These are phyloP conservation scores for Podospora pseudopauciseta DNA, from an alignment of 495 filamentous ascomycete genomes.

Conservation along the genomic window DNA sequence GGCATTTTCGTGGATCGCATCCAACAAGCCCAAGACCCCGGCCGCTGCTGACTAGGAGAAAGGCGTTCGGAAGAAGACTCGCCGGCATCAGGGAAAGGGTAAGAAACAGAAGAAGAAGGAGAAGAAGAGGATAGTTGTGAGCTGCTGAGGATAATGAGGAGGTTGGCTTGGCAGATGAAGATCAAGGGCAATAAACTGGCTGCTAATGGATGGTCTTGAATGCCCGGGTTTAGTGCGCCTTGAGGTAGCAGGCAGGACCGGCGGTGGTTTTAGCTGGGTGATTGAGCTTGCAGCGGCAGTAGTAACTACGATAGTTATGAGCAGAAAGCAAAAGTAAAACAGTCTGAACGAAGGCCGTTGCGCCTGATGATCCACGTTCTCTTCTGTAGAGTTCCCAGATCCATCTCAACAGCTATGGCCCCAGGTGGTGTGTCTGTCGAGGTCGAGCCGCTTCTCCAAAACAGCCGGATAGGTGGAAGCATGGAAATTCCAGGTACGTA, in stretches of 20 bases:
- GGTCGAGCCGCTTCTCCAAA: too few species aligned
- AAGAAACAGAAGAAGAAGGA: neutral
- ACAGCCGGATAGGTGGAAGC: too few species aligned
- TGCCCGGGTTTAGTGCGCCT: neutral
- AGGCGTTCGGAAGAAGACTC: neutral
- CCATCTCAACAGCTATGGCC: too few species aligned
- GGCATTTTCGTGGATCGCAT: constrained; percentile 83
- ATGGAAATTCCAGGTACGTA: too few species aligned
- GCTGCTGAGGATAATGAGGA: neutral
- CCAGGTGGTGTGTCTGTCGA: too few species aligned
- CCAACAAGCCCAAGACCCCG: constrained; percentile 36
- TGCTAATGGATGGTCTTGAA: neutral
- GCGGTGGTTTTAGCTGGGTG: neutral
- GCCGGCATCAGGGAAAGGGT: neutral
- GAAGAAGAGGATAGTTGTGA: neutral
- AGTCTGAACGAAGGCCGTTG: neutral
- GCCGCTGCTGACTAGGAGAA: constrained; percentile 31
- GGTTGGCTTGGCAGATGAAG: neutral
- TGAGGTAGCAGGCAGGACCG: neutral
- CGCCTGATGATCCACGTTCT: neutral
- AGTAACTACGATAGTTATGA: neutral
- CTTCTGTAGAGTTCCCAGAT: too few species aligned
- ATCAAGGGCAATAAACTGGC: neutral
- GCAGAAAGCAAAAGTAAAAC: neutral
- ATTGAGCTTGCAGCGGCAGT: neutral